These are phyloP conservation scores for Stachybotrys elegans DNA, from an alignment of 2,329 filamentous ascomycete species.

Conservation along the genomic window DNA sequence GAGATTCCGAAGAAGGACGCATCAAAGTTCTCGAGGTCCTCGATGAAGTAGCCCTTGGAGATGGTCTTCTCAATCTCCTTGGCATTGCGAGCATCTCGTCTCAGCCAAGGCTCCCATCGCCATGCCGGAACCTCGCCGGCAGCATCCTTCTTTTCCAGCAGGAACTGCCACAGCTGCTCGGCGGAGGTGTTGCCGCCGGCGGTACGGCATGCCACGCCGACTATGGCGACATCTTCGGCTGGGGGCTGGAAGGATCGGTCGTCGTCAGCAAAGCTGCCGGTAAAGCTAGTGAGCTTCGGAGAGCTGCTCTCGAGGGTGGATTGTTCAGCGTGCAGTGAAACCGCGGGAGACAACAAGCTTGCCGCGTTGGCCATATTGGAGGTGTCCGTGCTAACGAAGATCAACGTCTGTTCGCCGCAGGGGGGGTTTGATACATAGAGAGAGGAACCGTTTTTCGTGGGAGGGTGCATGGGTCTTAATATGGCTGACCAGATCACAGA, in stretches of 20 bases:
- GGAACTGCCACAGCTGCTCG: conserved; percentile 5
- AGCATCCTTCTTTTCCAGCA: background rate
- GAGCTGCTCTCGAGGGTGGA: background rate
- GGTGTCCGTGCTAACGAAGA: no score
- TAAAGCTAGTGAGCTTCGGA: background rate
- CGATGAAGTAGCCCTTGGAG: conserved; percentile 4
- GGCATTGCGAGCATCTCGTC: conserved; percentile 3
- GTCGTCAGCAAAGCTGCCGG: background rate
- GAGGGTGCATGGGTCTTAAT: no score
- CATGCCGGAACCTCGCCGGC: background rate
- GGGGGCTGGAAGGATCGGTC: background rate
- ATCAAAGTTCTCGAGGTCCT: conserved; percentile 7
- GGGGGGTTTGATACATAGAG: no score
- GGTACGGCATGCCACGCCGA: conserved; percentile 5
- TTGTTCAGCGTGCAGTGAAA: background rate
- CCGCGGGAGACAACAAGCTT: background rate
- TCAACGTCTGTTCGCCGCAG: no score
- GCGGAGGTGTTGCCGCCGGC: conserved; percentile 3
- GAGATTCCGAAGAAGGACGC: conserved; percentile 7
- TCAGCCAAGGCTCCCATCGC: conserved; percentile 2
- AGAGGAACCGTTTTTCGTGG: no score
- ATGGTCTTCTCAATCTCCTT: conserved; percentile 2
- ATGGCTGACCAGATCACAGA: no score
- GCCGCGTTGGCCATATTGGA: background rate
- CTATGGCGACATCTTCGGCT: conserved; percentile 2